Evolutionary conservation across 805 yeast genomes (phyloP).

Genomic region (Ogataea polymorpha): DNA sequence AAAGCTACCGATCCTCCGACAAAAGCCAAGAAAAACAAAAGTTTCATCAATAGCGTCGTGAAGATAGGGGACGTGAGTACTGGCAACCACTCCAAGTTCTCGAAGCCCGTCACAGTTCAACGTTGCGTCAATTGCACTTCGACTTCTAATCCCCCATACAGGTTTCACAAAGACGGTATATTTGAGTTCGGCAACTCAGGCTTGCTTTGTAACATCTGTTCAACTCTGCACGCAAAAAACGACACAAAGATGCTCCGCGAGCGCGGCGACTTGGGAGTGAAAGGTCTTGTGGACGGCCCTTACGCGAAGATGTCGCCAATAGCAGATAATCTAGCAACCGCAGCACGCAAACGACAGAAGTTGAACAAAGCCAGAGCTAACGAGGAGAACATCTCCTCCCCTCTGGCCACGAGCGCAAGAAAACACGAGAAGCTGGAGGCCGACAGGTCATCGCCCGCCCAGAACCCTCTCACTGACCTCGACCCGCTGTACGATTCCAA

Average conservation of each 20-base stretch:
- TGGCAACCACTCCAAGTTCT: conserved; percentile 11
- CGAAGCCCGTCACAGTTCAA: conserved; percentile 10
- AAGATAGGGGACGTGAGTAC: conserved; percentile 29
- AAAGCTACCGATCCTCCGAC: conserved; percentile 26
- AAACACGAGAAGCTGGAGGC: conserved; percentile 2
- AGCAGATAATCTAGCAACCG: conserved; percentile 5
- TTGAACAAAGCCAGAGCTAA: conserved; percentile 4
- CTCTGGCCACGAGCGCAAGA: conserved; percentile 11
- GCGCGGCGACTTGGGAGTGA: conserved; percentile 33
- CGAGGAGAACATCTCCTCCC: conserved; percentile 16
- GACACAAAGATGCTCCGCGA: conserved; percentile 27
- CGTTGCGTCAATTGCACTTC: conserved; percentile 34
- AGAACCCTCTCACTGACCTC: conserved; percentile 25
- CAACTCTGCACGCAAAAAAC: conserved; percentile 21
- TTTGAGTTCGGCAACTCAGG: conserved; percentile 36
- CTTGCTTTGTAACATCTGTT: conserved; percentile 30
- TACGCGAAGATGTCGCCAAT: conserved; percentile 15
- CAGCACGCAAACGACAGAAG: conserved; percentile 16
- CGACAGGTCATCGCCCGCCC: conserved; percentile 13
- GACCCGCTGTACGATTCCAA: conserved; percentile 24
- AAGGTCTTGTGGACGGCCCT: conserved; percentile 34
- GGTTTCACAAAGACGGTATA: conserved; percentile 32
- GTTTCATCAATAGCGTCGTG: conserved; percentile 31
- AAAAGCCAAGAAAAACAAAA: conserved; percentile 30
- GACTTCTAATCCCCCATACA: conserved; percentile 30